Evolutionary conservation across 148 eudicot species (phyloP).

Genomic region (Linanthus parryae): DNA sequence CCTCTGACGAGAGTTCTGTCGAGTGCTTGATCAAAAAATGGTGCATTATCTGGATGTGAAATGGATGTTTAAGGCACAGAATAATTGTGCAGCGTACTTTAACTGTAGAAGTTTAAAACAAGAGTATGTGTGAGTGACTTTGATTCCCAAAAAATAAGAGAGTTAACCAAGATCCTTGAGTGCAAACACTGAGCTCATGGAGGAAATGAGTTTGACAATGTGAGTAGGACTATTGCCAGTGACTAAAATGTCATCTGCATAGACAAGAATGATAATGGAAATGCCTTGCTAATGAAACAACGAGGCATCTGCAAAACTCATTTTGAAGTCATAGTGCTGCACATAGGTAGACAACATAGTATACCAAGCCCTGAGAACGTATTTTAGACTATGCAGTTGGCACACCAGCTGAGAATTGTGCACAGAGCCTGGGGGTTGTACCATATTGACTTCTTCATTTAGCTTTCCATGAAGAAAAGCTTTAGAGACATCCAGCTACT

Average conservation of each 20-base stretch:
- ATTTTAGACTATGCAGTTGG: not conserved
- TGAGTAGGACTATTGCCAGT: not conserved
- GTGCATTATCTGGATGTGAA: not conserved
- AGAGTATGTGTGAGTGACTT: not conserved
- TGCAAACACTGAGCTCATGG: not conserved
- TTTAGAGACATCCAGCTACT: not conserved
- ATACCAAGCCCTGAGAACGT: not conserved
- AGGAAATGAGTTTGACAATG: not conserved
- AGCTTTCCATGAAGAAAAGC: conserved; percentile 1
- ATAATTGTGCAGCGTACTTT: not conserved
- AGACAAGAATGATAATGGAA: not conserved
- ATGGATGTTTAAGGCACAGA: not conserved
- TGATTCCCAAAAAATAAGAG: not conserved
- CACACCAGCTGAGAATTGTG: not conserved
- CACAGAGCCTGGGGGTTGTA: not conserved
- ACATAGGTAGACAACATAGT: not conserved
- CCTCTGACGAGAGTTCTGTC: conserved; percentile 1
- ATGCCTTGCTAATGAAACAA: not conserved
- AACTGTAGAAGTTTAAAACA: not conserved
- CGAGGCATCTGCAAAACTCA: not conserved
- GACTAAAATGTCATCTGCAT: conserved; percentile 1
- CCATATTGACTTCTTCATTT: not conserved
- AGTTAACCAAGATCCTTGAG: not conserved
- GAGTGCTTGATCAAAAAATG: not conserved
- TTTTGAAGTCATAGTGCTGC: not conserved